Percentiles rank a stretch among this genome's conserved stretches.
These are phyloP conservation scores for Hypoxylon sp. DNA, from an alignment of 2,329 filamentous ascomycete species.

Conservation along the genomic window DNA sequence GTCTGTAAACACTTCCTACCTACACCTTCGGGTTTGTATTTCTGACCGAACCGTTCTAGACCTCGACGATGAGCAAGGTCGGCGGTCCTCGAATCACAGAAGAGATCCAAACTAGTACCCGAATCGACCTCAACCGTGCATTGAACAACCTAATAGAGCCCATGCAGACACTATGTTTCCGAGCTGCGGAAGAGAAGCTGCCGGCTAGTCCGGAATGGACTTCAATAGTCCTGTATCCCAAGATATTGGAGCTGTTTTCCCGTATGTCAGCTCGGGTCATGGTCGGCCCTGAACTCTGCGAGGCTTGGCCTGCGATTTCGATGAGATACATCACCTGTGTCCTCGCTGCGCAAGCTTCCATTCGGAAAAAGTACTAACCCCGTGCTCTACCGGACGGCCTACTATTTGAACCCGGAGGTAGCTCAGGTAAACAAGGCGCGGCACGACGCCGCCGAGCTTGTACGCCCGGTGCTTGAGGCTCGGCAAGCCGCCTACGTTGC, in stretches of 20 bases:
- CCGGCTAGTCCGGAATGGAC: too few species aligned
- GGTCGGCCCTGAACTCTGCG: conserved; percentile 43
- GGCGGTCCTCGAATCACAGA: too few species aligned
- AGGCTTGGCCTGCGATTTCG: conserved; percentile 38
- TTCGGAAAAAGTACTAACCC: conserved; percentile 41
- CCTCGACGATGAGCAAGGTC: too few species aligned
- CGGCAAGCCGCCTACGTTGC: conserved; percentile 30
- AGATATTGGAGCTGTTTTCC: neutral
- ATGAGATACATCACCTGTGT: conserved; percentile 39
- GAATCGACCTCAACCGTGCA: too few species aligned
- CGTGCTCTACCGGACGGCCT: conserved; percentile 42
- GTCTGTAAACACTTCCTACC: too few species aligned
- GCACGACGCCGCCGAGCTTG: conserved; percentile 38
- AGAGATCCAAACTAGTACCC: too few species aligned
- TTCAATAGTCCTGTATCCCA: too few species aligned
- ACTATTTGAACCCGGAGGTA: conserved; percentile 43
- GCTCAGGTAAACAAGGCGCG: conserved; percentile 34
- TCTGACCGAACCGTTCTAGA: too few species aligned
- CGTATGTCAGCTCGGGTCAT: conserved; percentile 46
- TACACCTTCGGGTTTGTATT: too few species aligned
- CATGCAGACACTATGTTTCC: too few species aligned
- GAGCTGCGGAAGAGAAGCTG: too few species aligned
- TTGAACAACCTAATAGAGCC: too few species aligned
- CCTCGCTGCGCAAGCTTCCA: conserved; percentile 38
- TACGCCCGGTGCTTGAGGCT: conserved; percentile 43